Conservation (phyloP, 1,139 yeast genomes). For the Ogataea hybrid region DNA sequence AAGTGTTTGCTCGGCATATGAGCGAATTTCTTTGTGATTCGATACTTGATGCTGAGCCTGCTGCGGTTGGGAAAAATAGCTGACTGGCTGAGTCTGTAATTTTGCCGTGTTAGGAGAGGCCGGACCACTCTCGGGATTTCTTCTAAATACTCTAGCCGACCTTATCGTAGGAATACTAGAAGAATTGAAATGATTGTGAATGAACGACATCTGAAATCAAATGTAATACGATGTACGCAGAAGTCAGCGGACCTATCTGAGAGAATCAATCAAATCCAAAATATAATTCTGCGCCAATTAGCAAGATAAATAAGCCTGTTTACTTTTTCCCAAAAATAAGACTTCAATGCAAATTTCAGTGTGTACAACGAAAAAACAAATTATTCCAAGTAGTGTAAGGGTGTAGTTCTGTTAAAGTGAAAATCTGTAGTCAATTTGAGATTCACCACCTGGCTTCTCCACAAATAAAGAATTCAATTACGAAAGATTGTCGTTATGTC, state of each 20-base stretch:
- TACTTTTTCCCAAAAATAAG: conserved; percentile 17
- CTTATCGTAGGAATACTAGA: conserved; percentile 30
- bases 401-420: too few relatives aligned
- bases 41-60: conserved; percentile 31
- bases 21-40: conserved; percentile 59
- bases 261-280: too few relatives aligned
- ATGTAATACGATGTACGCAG: too few relatives aligned
- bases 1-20: conserved; percentile 89
- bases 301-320: conserved; percentile 8
- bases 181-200: conserved; percentile 28
- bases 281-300: conserved; percentile 3
- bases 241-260: too few relatives aligned
- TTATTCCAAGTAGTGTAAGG: too few relatives aligned
- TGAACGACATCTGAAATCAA: conserved; percentile 21
- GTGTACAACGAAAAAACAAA: too few relatives aligned
- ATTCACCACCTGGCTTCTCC: background rate
- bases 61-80: conserved; percentile 19
- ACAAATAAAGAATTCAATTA: too few relatives aligned
- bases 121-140: conserved; percentile 26
- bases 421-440: background rate
- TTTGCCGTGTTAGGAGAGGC: conserved; percentile 21
- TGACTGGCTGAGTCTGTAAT: conserved; percentile 5
- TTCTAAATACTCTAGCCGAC: conserved; percentile 29
- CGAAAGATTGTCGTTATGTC: conserved; percentile 13
- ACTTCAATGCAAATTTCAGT: too few relatives aligned